A percentile compares a stretch with the other conserved stretches of the same genome.
Conservation (phyloP, 1,139 yeast species). For the Candida tetrigidarum region DNA sequence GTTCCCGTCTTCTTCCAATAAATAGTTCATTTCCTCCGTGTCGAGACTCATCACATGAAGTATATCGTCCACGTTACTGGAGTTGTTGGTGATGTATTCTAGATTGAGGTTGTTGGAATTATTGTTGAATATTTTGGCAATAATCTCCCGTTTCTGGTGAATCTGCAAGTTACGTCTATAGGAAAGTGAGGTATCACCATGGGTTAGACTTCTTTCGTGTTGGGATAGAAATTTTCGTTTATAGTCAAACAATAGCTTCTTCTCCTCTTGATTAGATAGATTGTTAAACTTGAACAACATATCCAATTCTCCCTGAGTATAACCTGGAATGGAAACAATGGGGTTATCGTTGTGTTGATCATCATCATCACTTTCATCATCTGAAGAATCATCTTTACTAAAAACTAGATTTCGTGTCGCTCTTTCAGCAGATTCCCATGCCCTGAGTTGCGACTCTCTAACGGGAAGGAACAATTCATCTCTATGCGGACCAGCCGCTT, state of each 20-base stretch:
- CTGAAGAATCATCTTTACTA: constrained; percentile 33
- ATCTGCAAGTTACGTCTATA: constrained; percentile 47
- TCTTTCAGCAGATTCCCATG: constrained; percentile 53
- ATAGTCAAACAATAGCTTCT: constrained; percentile 33
- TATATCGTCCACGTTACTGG: constrained; percentile 20
- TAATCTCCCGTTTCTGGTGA: constrained; percentile 44
- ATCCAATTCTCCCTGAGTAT: constrained; percentile 40
- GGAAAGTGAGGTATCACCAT: constrained; percentile 38
- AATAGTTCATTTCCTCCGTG: constrained; percentile 39
- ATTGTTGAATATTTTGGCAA: constrained; percentile 44
- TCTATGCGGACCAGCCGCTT: background rate
- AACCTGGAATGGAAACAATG: constrained; percentile 42
- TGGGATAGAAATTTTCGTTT: constrained; percentile 35
- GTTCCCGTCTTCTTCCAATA: constrained; percentile 41
- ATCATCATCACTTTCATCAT: constrained; percentile 22
- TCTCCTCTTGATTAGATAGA: constrained; percentile 28
- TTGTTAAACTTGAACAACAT: constrained; percentile 20
- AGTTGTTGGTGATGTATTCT: constrained; percentile 47
- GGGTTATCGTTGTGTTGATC: constrained; percentile 10
- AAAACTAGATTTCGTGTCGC: constrained; percentile 41
- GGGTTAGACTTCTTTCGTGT: constrained; percentile 36
- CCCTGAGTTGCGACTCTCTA: constrained; percentile 44
- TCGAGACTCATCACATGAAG: constrained; percentile 37
- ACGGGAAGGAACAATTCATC: constrained; percentile 25
- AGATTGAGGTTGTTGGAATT: constrained; percentile 41